Conservation (phyloP, 352 stramenopile species). For the Albugo candida region DNA sequence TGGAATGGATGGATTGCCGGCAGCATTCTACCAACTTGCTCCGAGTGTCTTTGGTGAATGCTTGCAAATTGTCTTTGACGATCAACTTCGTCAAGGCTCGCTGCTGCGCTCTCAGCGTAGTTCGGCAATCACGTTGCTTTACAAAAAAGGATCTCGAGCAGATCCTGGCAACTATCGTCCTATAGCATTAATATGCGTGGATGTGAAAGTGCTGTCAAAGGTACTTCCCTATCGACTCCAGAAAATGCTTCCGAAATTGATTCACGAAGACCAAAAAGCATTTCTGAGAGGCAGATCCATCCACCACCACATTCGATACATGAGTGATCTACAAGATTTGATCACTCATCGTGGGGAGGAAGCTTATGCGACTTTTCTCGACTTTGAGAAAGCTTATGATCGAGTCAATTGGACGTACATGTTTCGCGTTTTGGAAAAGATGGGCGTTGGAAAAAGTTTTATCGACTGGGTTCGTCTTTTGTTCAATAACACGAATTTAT, state of each 20-base stretch:
- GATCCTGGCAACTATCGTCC: not conserved
- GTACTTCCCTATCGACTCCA: constrained; percentile 2
- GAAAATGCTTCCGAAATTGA: not conserved
- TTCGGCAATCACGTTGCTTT: constrained; percentile 7
- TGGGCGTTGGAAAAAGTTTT: constrained; percentile 6
- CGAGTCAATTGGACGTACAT: constrained; percentile 10
- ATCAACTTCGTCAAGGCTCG: constrained; percentile 6
- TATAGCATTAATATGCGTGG: constrained; percentile 12
- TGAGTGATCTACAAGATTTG: constrained; percentile 8
- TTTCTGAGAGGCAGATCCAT: constrained; percentile 2
- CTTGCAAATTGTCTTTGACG: constrained; percentile 9
- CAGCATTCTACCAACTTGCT: constrained; percentile 11
- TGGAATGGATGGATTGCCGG: constrained; percentile 4
- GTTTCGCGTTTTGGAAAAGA: constrained; percentile 3
- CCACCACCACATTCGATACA: constrained; percentile 7
- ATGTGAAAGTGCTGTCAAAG: constrained; percentile 10
- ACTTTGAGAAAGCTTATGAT: not conserved
- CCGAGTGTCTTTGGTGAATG: constrained; percentile 9
- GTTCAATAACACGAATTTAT: constrained; percentile 2
- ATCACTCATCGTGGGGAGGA: not conserved
- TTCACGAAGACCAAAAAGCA: constrained; percentile 7
- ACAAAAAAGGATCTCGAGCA: constrained; percentile 9
- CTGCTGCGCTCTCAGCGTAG: constrained; percentile 9
- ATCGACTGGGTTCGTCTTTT: constrained; percentile 2
- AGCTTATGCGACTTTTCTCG: not conserved